Percentiles rank a stretch among this genome's conserved stretches.
Evolutionary conservation across 1,139 yeast genomes (phyloP).

Genomic region (Suhomyces taliae): DNA sequence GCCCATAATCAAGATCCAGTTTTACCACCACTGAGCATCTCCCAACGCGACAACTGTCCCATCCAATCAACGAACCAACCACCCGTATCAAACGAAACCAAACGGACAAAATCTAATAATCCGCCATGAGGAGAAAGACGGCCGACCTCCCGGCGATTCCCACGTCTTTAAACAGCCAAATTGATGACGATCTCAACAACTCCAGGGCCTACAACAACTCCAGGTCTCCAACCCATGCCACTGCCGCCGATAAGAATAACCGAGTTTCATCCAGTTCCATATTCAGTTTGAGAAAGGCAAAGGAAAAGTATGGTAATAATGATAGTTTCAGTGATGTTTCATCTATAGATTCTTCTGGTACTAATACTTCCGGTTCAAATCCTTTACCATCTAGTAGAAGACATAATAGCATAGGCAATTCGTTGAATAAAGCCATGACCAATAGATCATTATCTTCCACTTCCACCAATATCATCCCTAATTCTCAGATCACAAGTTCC

Average conservation of each 20-base stretch:
- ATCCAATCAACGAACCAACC: no score
- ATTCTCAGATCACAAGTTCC: slow-evolving; percentile 31
- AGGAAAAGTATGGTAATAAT: slow-evolving; percentile 23
- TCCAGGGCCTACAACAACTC: slow-evolving; percentile 30
- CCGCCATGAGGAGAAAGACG: slow-evolving; percentile 13
- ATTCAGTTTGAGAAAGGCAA: slow-evolving; percentile 36
- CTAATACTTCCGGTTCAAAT: slow-evolving; percentile 11
- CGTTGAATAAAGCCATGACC: slow-evolving; percentile 13
- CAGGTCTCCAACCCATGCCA: slow-evolving; percentile 7
- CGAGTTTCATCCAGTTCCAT: slow-evolving; percentile 42
- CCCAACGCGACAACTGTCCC: background rate
- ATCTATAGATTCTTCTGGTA: slow-evolving; percentile 37
- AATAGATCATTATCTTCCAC: slow-evolving; percentile 19
- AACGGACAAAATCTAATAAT: no score
- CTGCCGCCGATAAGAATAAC: slow-evolving; percentile 12
- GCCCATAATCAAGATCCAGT: background rate
- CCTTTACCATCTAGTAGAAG: slow-evolving; percentile 7
- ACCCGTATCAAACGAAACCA: no score
- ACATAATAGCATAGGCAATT: slow-evolving; percentile 9
- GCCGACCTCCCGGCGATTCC: slow-evolving; percentile 8
- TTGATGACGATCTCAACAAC: slow-evolving; percentile 35
- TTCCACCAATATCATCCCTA: slow-evolving; percentile 29
- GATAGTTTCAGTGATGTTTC: slow-evolving; percentile 36
- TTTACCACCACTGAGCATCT: background rate
- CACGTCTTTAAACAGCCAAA: slow-evolving; percentile 20